Percentiles rank a stretch among this genome's conserved stretches.
phyloP scores from a whole-genome alignment of 129 eudicot genomes.

The Heracleum sosnowskyi region DNA sequence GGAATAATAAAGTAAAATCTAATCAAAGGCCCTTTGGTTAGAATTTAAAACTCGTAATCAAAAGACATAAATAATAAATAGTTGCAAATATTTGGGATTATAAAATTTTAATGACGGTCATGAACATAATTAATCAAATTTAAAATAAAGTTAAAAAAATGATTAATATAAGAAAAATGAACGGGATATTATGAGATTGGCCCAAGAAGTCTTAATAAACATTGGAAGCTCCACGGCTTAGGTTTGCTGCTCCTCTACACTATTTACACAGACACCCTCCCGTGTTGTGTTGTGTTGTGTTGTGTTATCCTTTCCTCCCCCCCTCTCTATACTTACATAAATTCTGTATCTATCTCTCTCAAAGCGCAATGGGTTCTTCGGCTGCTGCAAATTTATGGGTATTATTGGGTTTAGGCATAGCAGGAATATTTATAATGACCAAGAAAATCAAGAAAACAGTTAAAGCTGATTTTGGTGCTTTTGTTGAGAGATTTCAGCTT shows the following conservation, averaged over 20 bases:
- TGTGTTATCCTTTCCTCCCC: constrained; percentile 1
- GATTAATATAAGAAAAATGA: too few relatives aligned
- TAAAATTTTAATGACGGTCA: too few relatives aligned
- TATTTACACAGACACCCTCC: neutral
- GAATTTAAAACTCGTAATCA: too few relatives aligned
- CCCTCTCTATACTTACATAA: neutral
- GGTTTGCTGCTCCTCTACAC: neutral
- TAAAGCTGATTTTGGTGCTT: constrained; percentile 78
- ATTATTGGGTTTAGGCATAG: constrained; percentile 77
- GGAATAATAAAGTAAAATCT: too few relatives aligned
- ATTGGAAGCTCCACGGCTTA: neutral
- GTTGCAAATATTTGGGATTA: too few relatives aligned
- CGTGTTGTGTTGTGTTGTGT: neutral
- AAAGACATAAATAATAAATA: too few relatives aligned
- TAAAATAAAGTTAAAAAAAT: too few relatives aligned
- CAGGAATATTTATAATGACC: constrained; percentile 69
- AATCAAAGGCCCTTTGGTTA: too few relatives aligned
- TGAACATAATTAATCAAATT: too few relatives aligned
- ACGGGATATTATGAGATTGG: too few relatives aligned
- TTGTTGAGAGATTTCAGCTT: constrained; percentile 49
- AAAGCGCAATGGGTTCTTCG: constrained; percentile 42
- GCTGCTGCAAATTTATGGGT: constrained; percentile 60
- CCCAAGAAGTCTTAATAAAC: neutral
- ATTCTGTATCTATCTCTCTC: neutral
- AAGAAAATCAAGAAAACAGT: constrained; percentile 55